Conservation (phyloP, 306 rosid genomes). For the Potentilla sterilis region DNA sequence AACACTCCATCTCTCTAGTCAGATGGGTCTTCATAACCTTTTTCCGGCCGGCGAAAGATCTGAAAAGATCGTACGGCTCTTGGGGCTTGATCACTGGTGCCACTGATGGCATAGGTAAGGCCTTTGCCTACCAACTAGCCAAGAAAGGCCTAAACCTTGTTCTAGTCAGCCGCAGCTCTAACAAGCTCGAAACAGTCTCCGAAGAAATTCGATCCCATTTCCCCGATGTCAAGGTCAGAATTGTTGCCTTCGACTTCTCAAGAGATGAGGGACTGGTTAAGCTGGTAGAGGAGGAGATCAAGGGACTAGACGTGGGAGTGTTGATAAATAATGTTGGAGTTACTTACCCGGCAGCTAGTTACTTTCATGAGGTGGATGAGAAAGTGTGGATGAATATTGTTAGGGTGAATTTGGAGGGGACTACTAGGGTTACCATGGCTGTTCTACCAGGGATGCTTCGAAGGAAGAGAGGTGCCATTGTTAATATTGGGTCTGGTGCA, state of each 20-base stretch:
- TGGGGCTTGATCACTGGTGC: constrained; percentile 83
- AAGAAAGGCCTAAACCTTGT: constrained; percentile 58
- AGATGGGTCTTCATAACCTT: constrained; percentile 50
- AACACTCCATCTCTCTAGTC: constrained; percentile 12
- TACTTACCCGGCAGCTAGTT: constrained; percentile 54
- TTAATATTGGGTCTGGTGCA: constrained; percentile 76
- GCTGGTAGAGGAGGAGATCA: constrained; percentile 32
- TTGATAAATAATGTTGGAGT: constrained; percentile 72
- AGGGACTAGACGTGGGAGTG: constrained; percentile 42
- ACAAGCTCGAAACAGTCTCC: constrained; percentile 50
- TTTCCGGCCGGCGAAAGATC: constrained; percentile 58
- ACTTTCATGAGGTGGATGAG: constrained; percentile 64
- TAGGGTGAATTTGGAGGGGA: constrained; percentile 61
- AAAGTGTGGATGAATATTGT: constrained; percentile 58
- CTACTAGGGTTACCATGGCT: constrained; percentile 48
- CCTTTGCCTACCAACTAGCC: constrained; percentile 62
- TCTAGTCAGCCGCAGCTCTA: constrained; percentile 52
- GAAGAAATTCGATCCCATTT: constrained; percentile 29
- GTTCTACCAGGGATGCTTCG: constrained; percentile 51
- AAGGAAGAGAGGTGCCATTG: constrained; percentile 61
- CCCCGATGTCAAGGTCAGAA: constrained; percentile 32
- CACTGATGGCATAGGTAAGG: constrained; percentile 84
- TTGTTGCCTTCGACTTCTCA: constrained; percentile 51
- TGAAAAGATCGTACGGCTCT: constrained; percentile 56
- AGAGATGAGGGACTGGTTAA: constrained; percentile 16